phyloP scores from a whole-genome alignment of 129 eudicot genomes.

The Scalesia atractyloides region DNA sequence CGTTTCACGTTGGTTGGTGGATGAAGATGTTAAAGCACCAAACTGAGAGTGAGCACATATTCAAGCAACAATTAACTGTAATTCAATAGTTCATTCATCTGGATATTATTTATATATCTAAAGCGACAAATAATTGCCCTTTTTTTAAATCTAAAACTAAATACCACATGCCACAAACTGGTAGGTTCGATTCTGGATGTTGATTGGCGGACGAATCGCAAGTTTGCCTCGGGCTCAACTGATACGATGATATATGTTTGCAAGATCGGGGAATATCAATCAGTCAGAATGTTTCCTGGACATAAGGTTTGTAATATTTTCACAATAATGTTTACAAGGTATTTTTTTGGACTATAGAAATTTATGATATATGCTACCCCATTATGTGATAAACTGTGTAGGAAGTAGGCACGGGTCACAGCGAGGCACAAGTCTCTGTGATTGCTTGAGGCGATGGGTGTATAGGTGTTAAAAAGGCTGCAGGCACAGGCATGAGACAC shows the following conservation, averaged over 20 bases:
- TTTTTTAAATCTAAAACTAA: constrained; percentile 6
- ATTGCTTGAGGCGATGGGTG: too few relatives aligned
- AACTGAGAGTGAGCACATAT: too few relatives aligned
- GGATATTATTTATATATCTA: neutral
- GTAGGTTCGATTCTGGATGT: constrained; percentile 57
- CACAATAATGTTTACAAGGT: neutral
- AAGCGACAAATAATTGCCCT: neutral
- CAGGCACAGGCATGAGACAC: too few relatives aligned
- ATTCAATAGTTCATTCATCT: too few relatives aligned
- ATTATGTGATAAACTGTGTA: too few relatives aligned
- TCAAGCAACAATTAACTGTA: too few relatives aligned
- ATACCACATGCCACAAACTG: constrained; percentile 23
- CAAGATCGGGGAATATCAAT: constrained; percentile 42
- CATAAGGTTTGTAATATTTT: constrained; percentile 49
- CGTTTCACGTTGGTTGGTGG: constrained; percentile 42
- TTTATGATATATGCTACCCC: neutral
- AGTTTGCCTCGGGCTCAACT: constrained; percentile 57
- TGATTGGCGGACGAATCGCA: constrained; percentile 59
- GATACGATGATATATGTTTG: constrained; percentile 55
- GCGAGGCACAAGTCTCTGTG: too few relatives aligned
- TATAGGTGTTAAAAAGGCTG: too few relatives aligned
- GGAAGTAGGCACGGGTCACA: too few relatives aligned
- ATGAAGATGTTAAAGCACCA: too few relatives aligned
- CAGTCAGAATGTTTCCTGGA: constrained; percentile 48
- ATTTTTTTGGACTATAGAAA: neutral